phyloP scores from a whole-genome alignment of 306 rosid genomes.

The Vigna nakashimae region DNA sequence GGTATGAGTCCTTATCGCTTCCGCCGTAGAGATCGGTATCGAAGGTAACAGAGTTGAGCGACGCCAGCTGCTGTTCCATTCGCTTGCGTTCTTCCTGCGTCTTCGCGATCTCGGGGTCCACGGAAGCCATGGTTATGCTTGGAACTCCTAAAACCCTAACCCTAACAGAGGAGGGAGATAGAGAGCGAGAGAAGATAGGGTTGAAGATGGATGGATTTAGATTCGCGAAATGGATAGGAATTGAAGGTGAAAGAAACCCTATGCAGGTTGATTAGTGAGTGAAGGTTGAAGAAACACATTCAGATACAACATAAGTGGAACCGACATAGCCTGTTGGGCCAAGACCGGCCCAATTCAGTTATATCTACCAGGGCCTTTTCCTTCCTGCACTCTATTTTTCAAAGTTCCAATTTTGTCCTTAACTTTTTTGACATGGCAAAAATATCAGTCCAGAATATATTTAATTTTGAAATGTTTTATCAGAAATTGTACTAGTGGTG shows the following conservation, averaged over 20 bases:
- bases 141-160: constrained; percentile 38
- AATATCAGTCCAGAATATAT: too few species aligned
- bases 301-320: neutral
- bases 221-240: neutral
- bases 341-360: neutral
- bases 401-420: too few species aligned
- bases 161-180: neutral
- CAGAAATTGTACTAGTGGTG: too few species aligned
- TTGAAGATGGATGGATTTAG: neutral
- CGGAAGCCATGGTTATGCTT: constrained; percentile 40
- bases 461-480: too few species aligned
- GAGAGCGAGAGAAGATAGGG: neutral
- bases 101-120: constrained; percentile 78
- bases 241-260: neutral
- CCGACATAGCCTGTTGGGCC: neutral
- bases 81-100: constrained; percentile 77
- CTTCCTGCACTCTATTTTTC: too few species aligned
- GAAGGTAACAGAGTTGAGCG: constrained; percentile 47
- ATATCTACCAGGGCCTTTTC: neutral
- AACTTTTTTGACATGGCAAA: too few species aligned
- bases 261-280: neutral
- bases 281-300: neutral
- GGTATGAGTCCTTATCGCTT: constrained; percentile 33
- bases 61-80: constrained; percentile 51
- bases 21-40: constrained; percentile 54